Conservation (phyloP, 192 early-diverging fungal genomes). For the Entrophospora sp. region DNA sequence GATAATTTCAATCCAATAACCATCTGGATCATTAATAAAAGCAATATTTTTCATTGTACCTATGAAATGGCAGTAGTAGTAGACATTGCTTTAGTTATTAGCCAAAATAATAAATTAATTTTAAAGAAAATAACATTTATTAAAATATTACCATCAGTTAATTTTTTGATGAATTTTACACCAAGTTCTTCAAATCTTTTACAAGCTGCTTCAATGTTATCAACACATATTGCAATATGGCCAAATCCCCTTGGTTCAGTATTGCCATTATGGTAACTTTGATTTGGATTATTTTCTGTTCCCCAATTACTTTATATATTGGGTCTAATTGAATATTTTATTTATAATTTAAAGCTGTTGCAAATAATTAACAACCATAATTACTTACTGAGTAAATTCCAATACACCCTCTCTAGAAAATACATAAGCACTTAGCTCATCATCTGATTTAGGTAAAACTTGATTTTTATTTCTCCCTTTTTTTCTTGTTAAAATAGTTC, state of each 20-base stretch:
- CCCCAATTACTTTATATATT: constrained; percentile 58
- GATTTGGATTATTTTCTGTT: constrained; percentile 55
- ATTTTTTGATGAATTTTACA: constrained; percentile 70
- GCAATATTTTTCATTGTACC: constrained; percentile 72
- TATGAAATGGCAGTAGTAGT: background rate
- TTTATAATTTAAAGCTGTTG: background rate
- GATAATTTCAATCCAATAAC: constrained; percentile 68
- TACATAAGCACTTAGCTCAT: constrained; percentile 38
- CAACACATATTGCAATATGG: constrained; percentile 73
- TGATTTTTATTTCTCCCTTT: no score
- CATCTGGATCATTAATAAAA: constrained; percentile 77
- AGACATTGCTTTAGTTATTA: no score
- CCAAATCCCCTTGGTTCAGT: constrained; percentile 69
- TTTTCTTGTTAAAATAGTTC: no score
- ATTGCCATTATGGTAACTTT: constrained; percentile 66
- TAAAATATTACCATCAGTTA: constrained; percentile 43
- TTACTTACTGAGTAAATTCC: constrained; percentile 70
- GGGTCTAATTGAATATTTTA: background rate
- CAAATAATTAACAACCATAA: background rate
- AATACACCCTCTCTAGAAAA: constrained; percentile 63
- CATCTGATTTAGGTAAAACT: constrained; percentile 38
- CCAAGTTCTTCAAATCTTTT: constrained; percentile 59
- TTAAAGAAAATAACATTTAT: background rate
- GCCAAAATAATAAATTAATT: background rate
- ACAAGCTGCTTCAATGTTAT: constrained; percentile 70